Conservation (phyloP, 2,329 filamentous ascomycete genomes). For the Coniosporium tulheliwenetii region DNA sequence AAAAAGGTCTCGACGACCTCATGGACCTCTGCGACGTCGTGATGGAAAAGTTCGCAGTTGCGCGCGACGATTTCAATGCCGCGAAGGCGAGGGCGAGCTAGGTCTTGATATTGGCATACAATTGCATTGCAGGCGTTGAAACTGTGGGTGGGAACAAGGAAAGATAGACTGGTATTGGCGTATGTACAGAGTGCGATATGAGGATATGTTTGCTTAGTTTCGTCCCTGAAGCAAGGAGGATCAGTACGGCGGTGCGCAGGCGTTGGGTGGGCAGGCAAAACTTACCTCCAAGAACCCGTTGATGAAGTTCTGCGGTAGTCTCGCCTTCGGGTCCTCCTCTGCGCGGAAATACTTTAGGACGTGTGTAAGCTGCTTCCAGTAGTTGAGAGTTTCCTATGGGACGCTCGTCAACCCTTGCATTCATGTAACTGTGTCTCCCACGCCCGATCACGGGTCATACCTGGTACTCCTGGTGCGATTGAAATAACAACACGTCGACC, state of each 20-base stretch:
- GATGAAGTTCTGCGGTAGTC: constrained; percentile 81
- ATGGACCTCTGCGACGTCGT: constrained; percentile 90
- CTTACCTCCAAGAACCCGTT: constrained; percentile 84
- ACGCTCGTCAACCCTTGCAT: background rate
- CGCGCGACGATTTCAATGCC: constrained; percentile 42
- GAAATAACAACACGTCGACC: constrained; percentile 77
- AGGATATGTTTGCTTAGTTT: constrained; percentile 14
- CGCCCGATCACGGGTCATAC: constrained; percentile 29
- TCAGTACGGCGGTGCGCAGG: background rate
- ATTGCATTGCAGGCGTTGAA: constrained; percentile 18
- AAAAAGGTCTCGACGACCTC: constrained; percentile 79
- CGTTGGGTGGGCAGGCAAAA: background rate
- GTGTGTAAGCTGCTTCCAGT: constrained; percentile 94
- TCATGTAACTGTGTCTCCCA: background rate
- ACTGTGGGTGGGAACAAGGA: constrained; percentile 5
- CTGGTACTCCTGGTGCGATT: constrained; percentile 91
- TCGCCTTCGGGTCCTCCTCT: constrained; percentile 62
- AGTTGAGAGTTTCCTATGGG: constrained; percentile 87
- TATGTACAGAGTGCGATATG: constrained; percentile 15
- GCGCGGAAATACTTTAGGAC: constrained; percentile 93
- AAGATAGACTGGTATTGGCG: constrained; percentile 18
- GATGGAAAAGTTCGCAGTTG: constrained; percentile 67
- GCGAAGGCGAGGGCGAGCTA: too few relatives aligned
- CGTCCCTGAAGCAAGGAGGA: constrained; percentile 14
- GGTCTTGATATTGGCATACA: background rate